These are phyloP conservation scores for Epichloe uncinata DNA, from an alignment of 2,329 filamentous ascomycete genomes.

Conservation along the genomic window DNA sequence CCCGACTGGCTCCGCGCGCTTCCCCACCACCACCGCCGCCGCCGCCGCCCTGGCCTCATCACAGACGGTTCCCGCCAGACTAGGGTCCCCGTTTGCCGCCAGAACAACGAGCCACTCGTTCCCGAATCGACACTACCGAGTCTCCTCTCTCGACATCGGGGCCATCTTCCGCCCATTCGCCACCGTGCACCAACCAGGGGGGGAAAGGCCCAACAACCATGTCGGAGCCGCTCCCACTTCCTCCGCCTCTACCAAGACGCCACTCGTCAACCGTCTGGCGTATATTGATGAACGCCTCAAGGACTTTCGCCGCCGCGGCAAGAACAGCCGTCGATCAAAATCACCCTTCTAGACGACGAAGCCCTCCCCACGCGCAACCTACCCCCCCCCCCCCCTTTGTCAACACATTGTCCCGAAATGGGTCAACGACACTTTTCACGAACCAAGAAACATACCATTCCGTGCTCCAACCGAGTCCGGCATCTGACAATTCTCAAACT, in stretches of 20 bases:
- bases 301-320: slow-evolving; percentile 35
- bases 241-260: slow-evolving; percentile 24
- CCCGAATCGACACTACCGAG: slow-evolving; percentile 41
- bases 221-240: slow-evolving; percentile 5
- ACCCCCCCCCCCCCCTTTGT: neutral
- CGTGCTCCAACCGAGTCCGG: neutral
- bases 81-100: slow-evolving; percentile 46
- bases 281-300: slow-evolving; percentile 46
- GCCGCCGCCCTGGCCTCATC: slow-evolving; percentile 11
- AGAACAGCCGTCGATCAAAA: slow-evolving; percentile 30
- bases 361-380: too few relatives aligned
- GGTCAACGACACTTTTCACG: slow-evolving; percentile 10
- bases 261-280: slow-evolving; percentile 37
- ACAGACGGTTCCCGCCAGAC: slow-evolving; percentile 29
- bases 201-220: slow-evolving; percentile 8
- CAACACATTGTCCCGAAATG: neutral
- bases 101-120: slow-evolving; percentile 43
- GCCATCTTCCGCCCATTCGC: slow-evolving; percentile 39
- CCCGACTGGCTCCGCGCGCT: neutral
- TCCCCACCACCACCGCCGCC: slow-evolving; percentile 1
- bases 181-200: slow-evolving; percentile 33
- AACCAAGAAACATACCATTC: neutral
- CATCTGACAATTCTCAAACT: too few relatives aligned
- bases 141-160: slow-evolving; percentile 30
- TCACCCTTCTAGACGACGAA: slow-evolving; percentile 28